Evolutionary conservation across 2,329 filamentous ascomycete genomes (phyloP).

Genomic region (Curvularia lunata): DNA sequence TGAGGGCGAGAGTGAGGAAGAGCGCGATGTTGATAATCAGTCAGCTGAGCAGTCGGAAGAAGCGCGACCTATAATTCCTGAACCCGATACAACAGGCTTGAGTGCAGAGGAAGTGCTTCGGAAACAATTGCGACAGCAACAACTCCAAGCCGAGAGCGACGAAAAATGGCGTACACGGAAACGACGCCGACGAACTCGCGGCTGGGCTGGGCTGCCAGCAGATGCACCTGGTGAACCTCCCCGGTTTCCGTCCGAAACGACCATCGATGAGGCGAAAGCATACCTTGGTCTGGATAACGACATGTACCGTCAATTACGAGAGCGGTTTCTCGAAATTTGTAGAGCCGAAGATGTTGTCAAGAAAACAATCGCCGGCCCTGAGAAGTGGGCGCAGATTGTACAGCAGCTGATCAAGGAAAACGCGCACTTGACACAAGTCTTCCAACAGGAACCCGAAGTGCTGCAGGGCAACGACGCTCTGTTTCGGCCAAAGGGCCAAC

Average conservation of each 20-base stretch:
- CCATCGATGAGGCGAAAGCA: conserved; percentile 76
- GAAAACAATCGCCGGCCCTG: conserved; percentile 76
- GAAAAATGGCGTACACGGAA: conserved; percentile 69
- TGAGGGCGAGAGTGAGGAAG: conserved; percentile 25
- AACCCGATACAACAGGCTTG: conserved; percentile 16
- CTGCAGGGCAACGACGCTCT: conserved; percentile 50
- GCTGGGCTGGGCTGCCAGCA: conserved; percentile 71
- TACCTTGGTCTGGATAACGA: conserved; percentile 69
- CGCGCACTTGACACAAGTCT: conserved; percentile 66
- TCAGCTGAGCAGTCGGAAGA: conserved; percentile 8
- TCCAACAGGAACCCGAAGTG: conserved; percentile 63
- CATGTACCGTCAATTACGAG: conserved; percentile 68
- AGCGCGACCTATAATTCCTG: conserved; percentile 8
- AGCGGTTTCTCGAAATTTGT: conserved; percentile 74
- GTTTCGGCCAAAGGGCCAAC: conserved; percentile 57
- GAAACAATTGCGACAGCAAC: conserved; percentile 39
- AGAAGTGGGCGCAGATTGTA: conserved; percentile 76
- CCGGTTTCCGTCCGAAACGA: conserved; percentile 82
- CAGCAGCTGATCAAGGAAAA: conserved; percentile 69
- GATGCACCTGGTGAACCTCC: conserved; percentile 72
- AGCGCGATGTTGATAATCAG: conserved; percentile 5
- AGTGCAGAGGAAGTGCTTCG: conserved; percentile 34
- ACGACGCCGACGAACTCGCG: conserved; percentile 70
- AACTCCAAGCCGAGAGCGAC: conserved; percentile 64
- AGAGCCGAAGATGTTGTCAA: conserved; percentile 70